Evolutionary conservation across 192 early-diverging fungal species (phyloP).

Genomic region (Lobulomyces angularis): DNA sequence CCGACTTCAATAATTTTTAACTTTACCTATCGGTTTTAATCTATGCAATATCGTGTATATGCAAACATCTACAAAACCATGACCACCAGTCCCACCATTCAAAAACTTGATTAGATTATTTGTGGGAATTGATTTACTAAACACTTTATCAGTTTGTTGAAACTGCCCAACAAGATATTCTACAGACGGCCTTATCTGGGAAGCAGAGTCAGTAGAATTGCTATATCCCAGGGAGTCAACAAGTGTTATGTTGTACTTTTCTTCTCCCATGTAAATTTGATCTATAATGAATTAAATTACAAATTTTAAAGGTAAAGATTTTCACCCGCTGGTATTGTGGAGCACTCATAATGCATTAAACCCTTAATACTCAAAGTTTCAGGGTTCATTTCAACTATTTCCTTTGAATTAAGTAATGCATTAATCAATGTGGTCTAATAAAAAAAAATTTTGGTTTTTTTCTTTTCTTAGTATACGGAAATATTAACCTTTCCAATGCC

Average conservation of each 20-base stretch:
- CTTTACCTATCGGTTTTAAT: too few species aligned
- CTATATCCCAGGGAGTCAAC: slow-evolving; percentile 33
- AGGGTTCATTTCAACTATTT: slow-evolving; percentile 10
- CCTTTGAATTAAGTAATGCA: slow-evolving; percentile 11
- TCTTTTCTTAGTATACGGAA: neutral
- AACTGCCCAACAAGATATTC: slow-evolving; percentile 24
- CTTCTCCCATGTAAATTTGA: slow-evolving; percentile 12
- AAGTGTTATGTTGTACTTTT: slow-evolving; percentile 22
- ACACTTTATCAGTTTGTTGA: slow-evolving; percentile 17
- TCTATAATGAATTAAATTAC: too few species aligned
- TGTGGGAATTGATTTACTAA: slow-evolving; percentile 9
- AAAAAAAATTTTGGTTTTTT: slow-evolving; percentile 6
- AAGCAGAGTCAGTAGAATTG: slow-evolving; percentile 21
- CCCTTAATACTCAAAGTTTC: too few species aligned
- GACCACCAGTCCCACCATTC: slow-evolving; percentile 15
- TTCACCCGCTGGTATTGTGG: slow-evolving; percentile 15
- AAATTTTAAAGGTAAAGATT: too few species aligned
- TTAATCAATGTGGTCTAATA: slow-evolving; percentile 19
- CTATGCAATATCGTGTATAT: slow-evolving; percentile 31
- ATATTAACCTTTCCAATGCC: slow-evolving; percentile 31
- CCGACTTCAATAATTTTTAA: too few species aligned
- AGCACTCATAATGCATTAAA: too few species aligned
- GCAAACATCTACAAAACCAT: slow-evolving; percentile 26
- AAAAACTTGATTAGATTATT: slow-evolving; percentile 10
- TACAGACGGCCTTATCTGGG: slow-evolving; percentile 20